These are phyloP conservation scores for Schizonepeta tenuifolia DNA, from an alignment of 257 asterid species.

Conservation along the genomic window DNA sequence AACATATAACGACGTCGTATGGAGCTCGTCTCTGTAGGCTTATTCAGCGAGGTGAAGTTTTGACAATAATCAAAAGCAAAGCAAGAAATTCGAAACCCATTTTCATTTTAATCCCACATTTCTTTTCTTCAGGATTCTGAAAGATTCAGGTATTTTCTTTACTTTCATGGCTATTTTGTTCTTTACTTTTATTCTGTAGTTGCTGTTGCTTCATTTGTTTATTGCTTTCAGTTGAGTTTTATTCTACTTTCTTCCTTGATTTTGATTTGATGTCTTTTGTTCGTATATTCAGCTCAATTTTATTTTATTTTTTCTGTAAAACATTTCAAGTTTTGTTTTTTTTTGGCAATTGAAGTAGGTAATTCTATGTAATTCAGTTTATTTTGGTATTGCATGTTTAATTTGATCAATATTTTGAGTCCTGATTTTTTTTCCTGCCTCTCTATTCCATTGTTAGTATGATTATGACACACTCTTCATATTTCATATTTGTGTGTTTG, in stretches of 20 bases:
- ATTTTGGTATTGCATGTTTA: not conserved
- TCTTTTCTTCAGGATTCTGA: constrained; percentile 15
- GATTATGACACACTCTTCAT: not conserved
- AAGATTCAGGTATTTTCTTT: constrained; percentile 47
- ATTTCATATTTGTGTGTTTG: not conserved
- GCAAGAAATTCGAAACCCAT: constrained; percentile 25
- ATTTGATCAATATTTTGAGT: not conserved
- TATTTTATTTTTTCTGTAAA: not conserved
- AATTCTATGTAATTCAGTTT: constrained; percentile 12
- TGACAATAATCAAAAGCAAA: not conserved
- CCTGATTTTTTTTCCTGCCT: not conserved
- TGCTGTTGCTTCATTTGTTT: constrained; percentile 17
- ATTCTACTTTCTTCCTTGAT: not conserved
- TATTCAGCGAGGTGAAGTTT: constrained; percentile 9
- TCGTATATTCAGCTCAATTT: not conserved
- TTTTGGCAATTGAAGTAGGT: constrained; percentile 20
- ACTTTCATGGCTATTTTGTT: constrained; percentile 33
- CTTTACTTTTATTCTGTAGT: constrained; percentile 41
- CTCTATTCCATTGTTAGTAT: not conserved
- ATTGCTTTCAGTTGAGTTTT: constrained; percentile 31
- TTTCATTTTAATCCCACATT: constrained; percentile 11
- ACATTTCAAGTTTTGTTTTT: not conserved
- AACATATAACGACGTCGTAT: constrained; percentile 7
- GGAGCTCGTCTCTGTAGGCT: not conserved
- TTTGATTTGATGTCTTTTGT: constrained; percentile 19